Evolutionary conservation across 2,329 filamentous ascomycete species (phyloP), one percentile per base, ranked within the genome.

Genomic region (Cladosporium colombiae): DNA sequence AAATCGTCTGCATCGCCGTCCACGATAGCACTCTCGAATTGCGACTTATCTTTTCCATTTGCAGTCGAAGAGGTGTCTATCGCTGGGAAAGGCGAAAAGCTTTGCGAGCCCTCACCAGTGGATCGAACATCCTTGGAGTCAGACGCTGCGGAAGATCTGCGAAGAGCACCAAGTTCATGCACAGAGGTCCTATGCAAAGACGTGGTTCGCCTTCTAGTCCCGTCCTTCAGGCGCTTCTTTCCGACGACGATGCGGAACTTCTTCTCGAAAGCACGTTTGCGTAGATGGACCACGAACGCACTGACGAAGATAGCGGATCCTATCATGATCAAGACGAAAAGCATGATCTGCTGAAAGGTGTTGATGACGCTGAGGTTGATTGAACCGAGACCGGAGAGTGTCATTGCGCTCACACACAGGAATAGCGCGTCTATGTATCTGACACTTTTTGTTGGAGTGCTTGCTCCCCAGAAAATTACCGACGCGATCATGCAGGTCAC

Each of bases 241-340:
- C 27, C 59, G 31, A 62, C 74, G 65, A 89, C 81, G 52, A 81
- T 77, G 64, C 83, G 78, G 67, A 91, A 87, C 23, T 85, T 84
- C 65, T 79, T 81, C 74, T 90, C 85, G 69, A 91, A 91, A 13
- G 85, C 86, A 66, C 81, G 79, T 70, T 84, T 86, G 46, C 89
- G 81, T 8, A 88, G 82, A 56, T 84, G 77, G 3, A 91, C 83
- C 2, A 90, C 89, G 68, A 85, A 86, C 37, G 86, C 84, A 1
- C 86, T 89, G 1, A 91, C 86, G 73, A 88, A 86, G n/a, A 91
- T 86, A 14, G 85, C 81, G 64, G 87, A 88, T 1, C 90, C 90
- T 7, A 89, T 74, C 55, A 91, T 80, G 67, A 91, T 88, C 50
- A 91, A 79, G 3, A 88, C 66, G 70, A 88, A 90, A 11, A 92